Evolutionary conservation across 1,284 basidiomycete species (phyloP), one percentile per base, ranked within the genome.

Genomic region (Heterobasidion occidentale): DNA sequence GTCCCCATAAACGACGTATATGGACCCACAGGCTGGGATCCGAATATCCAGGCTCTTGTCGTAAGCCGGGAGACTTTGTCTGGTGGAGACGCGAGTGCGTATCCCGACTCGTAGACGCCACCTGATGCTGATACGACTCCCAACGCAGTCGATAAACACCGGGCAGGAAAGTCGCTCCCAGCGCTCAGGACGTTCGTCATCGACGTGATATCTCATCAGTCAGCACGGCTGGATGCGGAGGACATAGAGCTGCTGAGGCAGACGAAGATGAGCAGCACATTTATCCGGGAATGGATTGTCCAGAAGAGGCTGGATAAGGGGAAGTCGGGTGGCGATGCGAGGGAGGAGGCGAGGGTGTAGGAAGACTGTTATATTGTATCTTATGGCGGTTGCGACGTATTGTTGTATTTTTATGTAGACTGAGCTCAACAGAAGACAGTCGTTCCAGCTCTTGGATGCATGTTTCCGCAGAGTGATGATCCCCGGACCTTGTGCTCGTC

Each of bases 191-290:
- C 84, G 0, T 91, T 89, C 63, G 77, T 91, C 42, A 93, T 96
- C 64, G 90, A 94, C 68, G 92, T 96, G 60, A 94, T 96, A 61
- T 90, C 89, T 0, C 73, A 85, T 34, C 79, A 76, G 11, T 68
- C 70, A 54, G 71, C 75, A 11, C 81, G 74, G 56, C 70, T 87
- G 20, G 83, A 83, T 56, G 76, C 78, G 55, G 77, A 77, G 36
- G 87, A 93, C 65, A 77, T 81, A 35, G 83, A 83, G 52, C 70
- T 79, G 65, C 71, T 95, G 58, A 86, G 85, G 66, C 76, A 81
- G 61, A 78, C 84, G 45, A 96, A 96, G 76, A 84, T 96, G 81
- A 93, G 94, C 66, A 94, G 92, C 68, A 94, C 92, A 8, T 89
- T 80, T 59, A 94, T 97, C 61, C 77, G 94, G 36, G 77, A 87